Evolutionary conservation across 2,329 filamentous ascomycete genomes (phyloP).

Genomic region (Ceratocystis harringtonii): DNA sequence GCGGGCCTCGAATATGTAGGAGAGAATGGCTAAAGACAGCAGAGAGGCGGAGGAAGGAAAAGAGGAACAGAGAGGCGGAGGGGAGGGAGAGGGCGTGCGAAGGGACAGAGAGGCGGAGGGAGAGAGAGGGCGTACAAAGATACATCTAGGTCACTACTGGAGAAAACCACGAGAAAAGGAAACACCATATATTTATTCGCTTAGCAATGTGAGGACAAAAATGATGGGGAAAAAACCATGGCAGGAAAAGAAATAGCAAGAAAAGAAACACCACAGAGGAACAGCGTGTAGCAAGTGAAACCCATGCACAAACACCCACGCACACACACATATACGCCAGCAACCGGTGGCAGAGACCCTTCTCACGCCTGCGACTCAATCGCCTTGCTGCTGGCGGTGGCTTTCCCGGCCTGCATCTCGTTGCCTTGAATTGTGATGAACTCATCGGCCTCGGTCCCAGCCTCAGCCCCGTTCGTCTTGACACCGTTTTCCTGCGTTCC

Average conservation of each 20-base stretch:
- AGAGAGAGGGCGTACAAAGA: not conserved
- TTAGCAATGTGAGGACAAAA: not conserved
- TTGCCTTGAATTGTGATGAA: not conserved
- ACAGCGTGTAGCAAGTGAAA: not conserved
- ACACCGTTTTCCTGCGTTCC: not conserved
- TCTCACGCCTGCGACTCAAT: not conserved
- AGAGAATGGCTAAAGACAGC: too few relatives aligned
- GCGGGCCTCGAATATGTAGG: not conserved
- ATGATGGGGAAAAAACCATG: not conserved
- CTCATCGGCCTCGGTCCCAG: not conserved
- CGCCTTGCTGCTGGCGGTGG: not conserved
- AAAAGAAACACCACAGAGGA: not conserved
- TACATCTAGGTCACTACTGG: not conserved
- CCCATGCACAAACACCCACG: not conserved
- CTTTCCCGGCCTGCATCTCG: not conserved
- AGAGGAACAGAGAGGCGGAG: not conserved
- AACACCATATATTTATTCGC: slow-evolving; percentile 6
- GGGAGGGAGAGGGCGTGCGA: not conserved
- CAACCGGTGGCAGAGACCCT: not conserved
- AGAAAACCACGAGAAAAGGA: slow-evolving; percentile 5
- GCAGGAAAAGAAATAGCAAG: not conserved
- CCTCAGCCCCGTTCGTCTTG: not conserved
- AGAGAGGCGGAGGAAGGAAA: too few relatives aligned
- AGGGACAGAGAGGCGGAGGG: not conserved
- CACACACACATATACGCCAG: not conserved